Conservation (phyloP, 495 filamentous ascomycete genomes). For the Neurospora sp. region DNA sequence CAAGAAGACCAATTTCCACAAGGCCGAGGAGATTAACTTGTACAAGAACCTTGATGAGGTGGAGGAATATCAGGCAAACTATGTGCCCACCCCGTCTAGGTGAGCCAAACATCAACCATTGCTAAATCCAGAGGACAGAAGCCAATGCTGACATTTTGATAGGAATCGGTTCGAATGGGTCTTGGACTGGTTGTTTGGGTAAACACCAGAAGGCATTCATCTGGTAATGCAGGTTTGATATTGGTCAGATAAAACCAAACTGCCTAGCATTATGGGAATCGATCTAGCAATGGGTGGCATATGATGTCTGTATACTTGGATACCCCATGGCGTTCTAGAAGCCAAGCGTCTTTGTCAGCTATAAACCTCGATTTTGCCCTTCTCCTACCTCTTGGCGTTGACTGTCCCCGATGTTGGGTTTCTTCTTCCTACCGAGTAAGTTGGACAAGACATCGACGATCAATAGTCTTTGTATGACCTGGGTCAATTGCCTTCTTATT, state of each 20-base stretch:
- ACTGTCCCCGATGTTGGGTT: not conserved
- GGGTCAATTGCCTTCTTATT: not conserved
- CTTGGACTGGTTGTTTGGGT: conserved; percentile 21
- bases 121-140: not conserved
- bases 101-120: conserved; percentile 22
- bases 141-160: not conserved
- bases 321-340: not conserved
- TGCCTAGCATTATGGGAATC: not conserved
- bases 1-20: conserved; percentile 49
- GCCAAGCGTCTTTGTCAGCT: not conserved
- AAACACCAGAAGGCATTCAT: not conserved
- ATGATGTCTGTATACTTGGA: not conserved
- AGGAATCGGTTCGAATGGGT: conserved; percentile 19
- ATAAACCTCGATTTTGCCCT: not conserved
- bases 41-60: conserved; percentile 55
- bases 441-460: not conserved
- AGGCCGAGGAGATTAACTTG: conserved; percentile 54
- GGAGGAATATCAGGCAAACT: conserved; percentile 62
- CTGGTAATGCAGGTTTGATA: not conserved
- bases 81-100: conserved; percentile 47
- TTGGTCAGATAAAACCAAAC: not conserved
- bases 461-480: not conserved
- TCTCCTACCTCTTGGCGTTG: not conserved
- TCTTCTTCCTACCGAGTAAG: not conserved
- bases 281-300: not conserved